Conservation (phyloP, 345 rosid genomes). For the Reutealis trisperma region DNA sequence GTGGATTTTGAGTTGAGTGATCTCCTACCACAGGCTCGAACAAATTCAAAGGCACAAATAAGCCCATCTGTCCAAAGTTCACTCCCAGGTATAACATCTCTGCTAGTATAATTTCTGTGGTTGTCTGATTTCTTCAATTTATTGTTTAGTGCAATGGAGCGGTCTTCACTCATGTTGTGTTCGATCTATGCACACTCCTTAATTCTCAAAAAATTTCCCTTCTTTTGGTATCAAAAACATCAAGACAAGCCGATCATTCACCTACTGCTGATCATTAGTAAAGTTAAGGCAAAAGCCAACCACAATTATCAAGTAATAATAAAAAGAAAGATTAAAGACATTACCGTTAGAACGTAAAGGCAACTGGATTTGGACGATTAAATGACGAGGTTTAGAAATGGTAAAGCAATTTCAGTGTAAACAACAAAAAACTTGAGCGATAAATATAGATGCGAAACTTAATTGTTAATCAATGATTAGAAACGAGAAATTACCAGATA, state of each 20-base stretch:
- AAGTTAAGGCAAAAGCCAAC: no score
- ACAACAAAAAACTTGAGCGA: not conserved
- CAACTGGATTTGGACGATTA: not conserved
- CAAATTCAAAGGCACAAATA: conserved; percentile 81
- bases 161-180: conserved; percentile 20
- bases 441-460: no score
- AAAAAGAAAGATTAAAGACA: not conserved
- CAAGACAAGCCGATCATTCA: not conserved
- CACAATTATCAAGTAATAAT: no score
- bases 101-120: conserved; percentile 16
- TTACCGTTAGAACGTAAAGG: not conserved
- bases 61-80: conserved; percentile 91
- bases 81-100: conserved; percentile 48
- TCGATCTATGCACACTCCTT: conserved; percentile 20
- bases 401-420: not conserved
- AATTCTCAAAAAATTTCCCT: not conserved
- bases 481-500: not conserved
- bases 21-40: conserved; percentile 44
- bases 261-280: no score
- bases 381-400: not conserved
- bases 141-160: conserved; percentile 23
- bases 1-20: conserved; percentile 24
- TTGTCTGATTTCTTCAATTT: conserved; percentile 36
- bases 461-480: not conserved
- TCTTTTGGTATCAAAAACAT: not conserved